Conservation (phyloP, 345 rosid species). For the thale cress (Arabidopsis thaliana) region DNA sequence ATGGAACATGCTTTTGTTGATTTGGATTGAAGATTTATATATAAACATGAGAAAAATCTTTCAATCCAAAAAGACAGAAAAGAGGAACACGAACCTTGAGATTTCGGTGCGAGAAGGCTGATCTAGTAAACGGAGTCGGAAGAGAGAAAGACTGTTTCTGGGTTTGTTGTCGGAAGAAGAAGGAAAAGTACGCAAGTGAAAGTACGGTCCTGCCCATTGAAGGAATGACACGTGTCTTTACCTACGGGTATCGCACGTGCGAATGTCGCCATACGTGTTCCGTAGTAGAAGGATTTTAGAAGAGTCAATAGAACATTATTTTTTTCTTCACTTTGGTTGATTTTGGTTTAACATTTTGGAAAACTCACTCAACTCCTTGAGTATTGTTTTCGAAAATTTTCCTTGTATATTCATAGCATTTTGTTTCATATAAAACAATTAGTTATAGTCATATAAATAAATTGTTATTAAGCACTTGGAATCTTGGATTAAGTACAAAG, state of each 20-base stretch:
- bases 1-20: not conserved
- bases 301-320: no score
- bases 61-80: not conserved
- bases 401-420: no score
- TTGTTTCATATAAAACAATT: no score
- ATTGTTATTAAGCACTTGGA: not conserved
- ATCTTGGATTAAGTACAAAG: not conserved
- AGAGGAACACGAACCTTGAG: conserved; percentile 31
- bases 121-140: conserved; percentile 17
- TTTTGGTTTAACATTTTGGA: not conserved
- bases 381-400: no score
- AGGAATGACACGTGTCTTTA: conserved; percentile 12
- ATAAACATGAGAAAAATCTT: not conserved
- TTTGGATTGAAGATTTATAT: not conserved
- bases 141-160: conserved; percentile 19
- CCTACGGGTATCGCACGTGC: conserved; percentile 13
- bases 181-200: conserved; percentile 5
- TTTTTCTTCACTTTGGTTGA: not conserved
- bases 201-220: not conserved
- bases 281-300: no score
- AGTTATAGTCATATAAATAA: no score
- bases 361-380: not conserved
- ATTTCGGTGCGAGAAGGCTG: conserved; percentile 2
- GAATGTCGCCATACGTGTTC: conserved; percentile 1
- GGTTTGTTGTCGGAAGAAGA: not conserved